Conservation (phyloP, 129 eudicot species). For the Sambucus nigra region DNA sequence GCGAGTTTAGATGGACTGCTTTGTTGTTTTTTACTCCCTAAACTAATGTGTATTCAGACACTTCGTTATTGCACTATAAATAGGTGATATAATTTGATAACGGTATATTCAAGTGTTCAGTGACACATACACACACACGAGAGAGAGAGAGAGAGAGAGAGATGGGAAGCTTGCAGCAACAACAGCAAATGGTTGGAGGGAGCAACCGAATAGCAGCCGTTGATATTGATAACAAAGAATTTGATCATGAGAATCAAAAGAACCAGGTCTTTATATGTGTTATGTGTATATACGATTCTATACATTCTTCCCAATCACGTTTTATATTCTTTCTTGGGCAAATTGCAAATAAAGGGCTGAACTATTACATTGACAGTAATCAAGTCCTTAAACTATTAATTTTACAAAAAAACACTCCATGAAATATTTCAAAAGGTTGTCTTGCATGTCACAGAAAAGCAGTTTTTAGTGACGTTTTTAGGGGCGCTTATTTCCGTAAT, state of each 20-base stretch:
- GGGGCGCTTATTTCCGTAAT: too few species aligned
- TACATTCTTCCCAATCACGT: not conserved
- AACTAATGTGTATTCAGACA: too few species aligned
- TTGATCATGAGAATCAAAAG: constrained; percentile 25
- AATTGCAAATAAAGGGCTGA: not conserved
- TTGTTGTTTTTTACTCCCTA: too few species aligned
- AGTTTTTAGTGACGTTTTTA: too few species aligned
- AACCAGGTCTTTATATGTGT: constrained; percentile 19
- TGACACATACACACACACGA: too few species aligned
- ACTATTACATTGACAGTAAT: not conserved
- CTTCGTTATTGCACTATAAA: too few species aligned
- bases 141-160: constrained; percentile 11
- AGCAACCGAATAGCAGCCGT: constrained; percentile 47
- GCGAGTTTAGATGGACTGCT: too few species aligned
- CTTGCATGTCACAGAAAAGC: too few species aligned
- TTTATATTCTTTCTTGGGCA: not conserved
- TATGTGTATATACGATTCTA: not conserved
- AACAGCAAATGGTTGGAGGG: constrained; percentile 29
- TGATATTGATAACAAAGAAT: constrained; percentile 12
- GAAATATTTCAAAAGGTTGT: not conserved
- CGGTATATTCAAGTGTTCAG: too few species aligned
- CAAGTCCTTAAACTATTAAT: too few species aligned
- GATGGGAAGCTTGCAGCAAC: constrained; percentile 33
- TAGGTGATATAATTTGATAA: too few species aligned
- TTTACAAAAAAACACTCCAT: not conserved